A percentile compares a stretch with the other conserved stretches of the same genome.
phyloP scores from a whole-genome alignment of 805 yeast species.

The Cyberlindnera bimundalis region DNA sequence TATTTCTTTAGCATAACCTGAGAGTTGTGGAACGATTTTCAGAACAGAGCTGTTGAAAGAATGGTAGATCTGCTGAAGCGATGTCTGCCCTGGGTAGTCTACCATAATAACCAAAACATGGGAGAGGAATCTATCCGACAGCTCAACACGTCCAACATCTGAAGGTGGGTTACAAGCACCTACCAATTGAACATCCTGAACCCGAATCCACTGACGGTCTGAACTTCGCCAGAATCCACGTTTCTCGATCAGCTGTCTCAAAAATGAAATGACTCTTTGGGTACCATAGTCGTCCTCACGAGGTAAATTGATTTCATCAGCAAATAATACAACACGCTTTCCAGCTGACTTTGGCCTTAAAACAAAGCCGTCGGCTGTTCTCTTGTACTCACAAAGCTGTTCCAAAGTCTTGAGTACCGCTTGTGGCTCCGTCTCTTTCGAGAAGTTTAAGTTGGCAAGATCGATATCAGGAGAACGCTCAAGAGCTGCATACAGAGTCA shows the following conservation, averaged over 20 bases:
- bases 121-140: constrained; percentile 62
- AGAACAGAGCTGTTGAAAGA: constrained; percentile 55
- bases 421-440: constrained; percentile 70
- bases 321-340: constrained; percentile 75
- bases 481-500: constrained; percentile 74
- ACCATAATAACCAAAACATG: constrained; percentile 66
- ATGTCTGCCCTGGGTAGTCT: constrained; percentile 67
- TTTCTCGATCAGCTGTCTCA: constrained; percentile 71
- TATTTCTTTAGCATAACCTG: constrained; percentile 49
- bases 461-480: constrained; percentile 54
- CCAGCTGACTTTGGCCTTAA: constrained; percentile 60
- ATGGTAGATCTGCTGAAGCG: constrained; percentile 65
- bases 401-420: constrained; percentile 62
- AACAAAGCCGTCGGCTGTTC: constrained; percentile 46
- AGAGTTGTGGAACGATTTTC: constrained; percentile 55
- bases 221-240: constrained; percentile 72
- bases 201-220: constrained; percentile 60
- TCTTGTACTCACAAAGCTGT: constrained; percentile 63
- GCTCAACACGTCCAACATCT: constrained; percentile 65
- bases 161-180: constrained; percentile 94
- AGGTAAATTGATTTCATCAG: constrained; percentile 91
- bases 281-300: constrained; percentile 67
- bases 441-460: constrained; percentile 71
- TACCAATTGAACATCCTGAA: constrained; percentile 72
- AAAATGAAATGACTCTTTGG: constrained; percentile 63